Base-by-base conservation (phyloP, 2,329 filamentous ascomycete genomes). In the Celoporthe dispersa region DNA sequence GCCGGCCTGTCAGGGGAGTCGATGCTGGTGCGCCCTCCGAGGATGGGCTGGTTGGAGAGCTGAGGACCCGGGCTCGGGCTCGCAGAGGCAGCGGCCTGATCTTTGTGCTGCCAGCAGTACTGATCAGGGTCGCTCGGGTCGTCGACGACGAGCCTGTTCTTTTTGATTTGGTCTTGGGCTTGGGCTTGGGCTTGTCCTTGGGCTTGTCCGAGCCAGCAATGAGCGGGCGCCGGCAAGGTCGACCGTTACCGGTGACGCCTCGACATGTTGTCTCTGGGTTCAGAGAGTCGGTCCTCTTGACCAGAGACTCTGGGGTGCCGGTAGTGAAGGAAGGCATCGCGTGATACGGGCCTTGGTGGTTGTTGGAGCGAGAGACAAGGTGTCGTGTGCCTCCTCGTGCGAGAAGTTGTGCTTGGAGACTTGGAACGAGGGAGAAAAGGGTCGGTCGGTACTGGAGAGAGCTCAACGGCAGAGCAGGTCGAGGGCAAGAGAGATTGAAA, bases 71-170 rank as follows among this genome's bases (percentile, higher is more conserved):
- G 82, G 71, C 81, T 85, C 25, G 84, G 84, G 60, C 78, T 79
- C 2, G 84, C 78, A 11, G 85, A 84, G 69, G 79, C 76, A 74
- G 78, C 77, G 68, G 93, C 93, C 80, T 99, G 96, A 69, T 96
- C 93, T 78, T 93, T 94, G 83, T 99, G 96, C 79, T 98, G 94
- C 92, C 93, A 97, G 84, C 95, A 98, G 81, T 94, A 98, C 64
- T 91, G 87, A n/a, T 81, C 84, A 71, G 89, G 86, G 63, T 88
- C 85, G 69, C 83, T 81, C 2, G 87, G 85, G 71, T 89, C 85
- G 68, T 83, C 81, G 7, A 83, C 80, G 75, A 82, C 78, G 19
- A 80, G 76, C 2, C 41, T 31, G 55, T 62, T 72, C 31, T 75
- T 73, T 72, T 79, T 57, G 75, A 51, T 75, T 77, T 69, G 76